Evolutionary conservation across 495 filamentous ascomycete genomes (phyloP).

Genomic region (Rostrohypoxylon terebratum): DNA sequence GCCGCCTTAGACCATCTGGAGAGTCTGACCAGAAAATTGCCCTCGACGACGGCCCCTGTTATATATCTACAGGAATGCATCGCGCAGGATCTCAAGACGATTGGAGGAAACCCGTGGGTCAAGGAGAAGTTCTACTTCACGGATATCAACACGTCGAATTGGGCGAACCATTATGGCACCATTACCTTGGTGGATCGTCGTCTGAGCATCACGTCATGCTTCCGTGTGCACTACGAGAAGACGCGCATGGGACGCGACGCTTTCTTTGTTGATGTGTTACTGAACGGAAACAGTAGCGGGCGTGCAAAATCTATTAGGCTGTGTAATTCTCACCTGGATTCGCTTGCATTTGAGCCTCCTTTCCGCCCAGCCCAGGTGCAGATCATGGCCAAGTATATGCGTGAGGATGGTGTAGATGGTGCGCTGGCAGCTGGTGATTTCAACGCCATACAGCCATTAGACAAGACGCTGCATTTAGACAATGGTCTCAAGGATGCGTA

Average conservation of each 20-base stretch:
- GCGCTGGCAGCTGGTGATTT: conserved; percentile 63
- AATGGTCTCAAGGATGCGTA: conserved; percentile 65
- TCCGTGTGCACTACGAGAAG: conserved; percentile 58
- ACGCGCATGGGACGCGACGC: conserved; percentile 63
- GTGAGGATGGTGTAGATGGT: conserved; percentile 40
- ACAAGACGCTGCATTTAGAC: conserved; percentile 57
- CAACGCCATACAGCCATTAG: conserved; percentile 67
- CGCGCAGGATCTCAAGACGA: conserved; percentile 53
- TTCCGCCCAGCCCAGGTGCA: conserved; percentile 59
- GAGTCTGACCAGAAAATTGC: conserved; percentile 27
- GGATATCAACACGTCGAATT: conserved; percentile 53
- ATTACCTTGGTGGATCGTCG: conserved; percentile 62
- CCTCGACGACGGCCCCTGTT: conserved; percentile 45
- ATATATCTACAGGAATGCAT: conserved; percentile 67
- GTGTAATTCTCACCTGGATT: conserved; percentile 68
- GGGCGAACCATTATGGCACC: conserved; percentile 62
- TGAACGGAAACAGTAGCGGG: conserved; percentile 19
- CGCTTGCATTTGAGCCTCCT: conserved; percentile 55
- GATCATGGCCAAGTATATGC: conserved; percentile 55
- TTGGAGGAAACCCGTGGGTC: conserved; percentile 58
- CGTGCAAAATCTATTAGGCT: conserved; percentile 52
- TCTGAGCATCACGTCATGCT: conserved; percentile 54
- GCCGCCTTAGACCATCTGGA: conserved; percentile 58
- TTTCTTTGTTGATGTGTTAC: conserved; percentile 61
- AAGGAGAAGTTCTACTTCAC: conserved; percentile 60